Conservation (phyloP, 352 stramenopile species). For the Phytophthora cactorum region DNA sequence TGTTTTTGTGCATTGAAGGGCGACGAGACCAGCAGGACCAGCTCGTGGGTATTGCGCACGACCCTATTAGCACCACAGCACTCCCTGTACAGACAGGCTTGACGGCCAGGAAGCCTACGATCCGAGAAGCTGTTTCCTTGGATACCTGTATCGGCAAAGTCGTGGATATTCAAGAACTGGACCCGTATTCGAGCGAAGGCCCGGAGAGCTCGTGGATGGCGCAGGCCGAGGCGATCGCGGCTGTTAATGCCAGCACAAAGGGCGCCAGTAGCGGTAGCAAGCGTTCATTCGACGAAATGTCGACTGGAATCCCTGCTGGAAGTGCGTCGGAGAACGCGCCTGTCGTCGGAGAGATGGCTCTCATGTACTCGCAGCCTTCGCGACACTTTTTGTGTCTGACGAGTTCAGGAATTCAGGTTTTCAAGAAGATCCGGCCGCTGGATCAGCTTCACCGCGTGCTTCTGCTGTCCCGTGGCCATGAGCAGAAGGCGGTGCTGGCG, state of each 20-base stretch:
- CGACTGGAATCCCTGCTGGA: constrained; percentile 32
- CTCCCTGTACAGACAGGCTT: constrained; percentile 51
- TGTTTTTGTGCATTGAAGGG: constrained; percentile 82
- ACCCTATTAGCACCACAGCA: constrained; percentile 74
- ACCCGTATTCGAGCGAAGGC: constrained; percentile 43
- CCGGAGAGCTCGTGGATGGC: constrained; percentile 29
- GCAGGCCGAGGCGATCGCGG: constrained; percentile 8
- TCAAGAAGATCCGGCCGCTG: constrained; percentile 90
- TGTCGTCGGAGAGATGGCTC: constrained; percentile 73
- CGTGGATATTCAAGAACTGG: constrained; percentile 79
- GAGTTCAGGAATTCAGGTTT: constrained; percentile 87
- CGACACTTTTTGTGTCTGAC: constrained; percentile 89
- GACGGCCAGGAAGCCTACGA: constrained; percentile 66
- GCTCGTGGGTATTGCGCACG: constrained; percentile 75
- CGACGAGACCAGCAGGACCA: constrained; percentile 81
- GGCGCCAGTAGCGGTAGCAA: constrained; percentile 46
- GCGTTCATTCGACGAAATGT: constrained; percentile 84
- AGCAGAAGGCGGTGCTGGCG: constrained; percentile 67
- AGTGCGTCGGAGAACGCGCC: constrained; percentile 26
- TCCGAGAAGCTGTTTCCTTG: constrained; percentile 77
- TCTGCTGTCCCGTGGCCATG: constrained; percentile 66
- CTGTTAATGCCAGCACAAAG: constrained; percentile 19
- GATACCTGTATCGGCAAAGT: constrained; percentile 86
- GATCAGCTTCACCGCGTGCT: constrained; percentile 87
- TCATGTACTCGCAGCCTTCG: constrained; percentile 82